phyloP scores from a whole-genome alignment of 129 eudicot genomes.

The Saposhnikovia divaricata region DNA sequence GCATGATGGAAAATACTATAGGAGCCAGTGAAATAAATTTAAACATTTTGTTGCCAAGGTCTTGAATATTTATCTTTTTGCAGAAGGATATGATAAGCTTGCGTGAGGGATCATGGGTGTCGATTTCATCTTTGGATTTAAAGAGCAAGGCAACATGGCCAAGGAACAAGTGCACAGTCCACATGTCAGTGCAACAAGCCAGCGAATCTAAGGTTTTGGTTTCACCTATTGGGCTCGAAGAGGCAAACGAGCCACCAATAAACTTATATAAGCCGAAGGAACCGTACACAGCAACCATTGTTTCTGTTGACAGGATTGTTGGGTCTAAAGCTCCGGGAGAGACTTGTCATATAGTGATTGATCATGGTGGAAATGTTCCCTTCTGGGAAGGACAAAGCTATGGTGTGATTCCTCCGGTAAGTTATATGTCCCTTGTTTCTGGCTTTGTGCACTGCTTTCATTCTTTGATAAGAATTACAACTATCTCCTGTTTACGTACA shows the following conservation, averaged over 20 bases:
- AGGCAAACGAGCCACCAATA: constrained; percentile 75
- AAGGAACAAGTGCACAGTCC: no score
- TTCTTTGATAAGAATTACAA: not conserved
- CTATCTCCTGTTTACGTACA: not conserved
- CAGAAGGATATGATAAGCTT: no score
- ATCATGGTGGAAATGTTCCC: constrained; percentile 89
- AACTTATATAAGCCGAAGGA: constrained; percentile 75
- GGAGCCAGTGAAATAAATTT: no score
- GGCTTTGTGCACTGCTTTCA: not conserved
- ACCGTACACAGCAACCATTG: constrained; percentile 87
- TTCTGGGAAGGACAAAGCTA: constrained; percentile 99
- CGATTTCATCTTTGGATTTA: no score
- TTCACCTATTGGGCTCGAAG: constrained; percentile 72
- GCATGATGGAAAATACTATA: no score
- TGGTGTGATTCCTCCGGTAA: constrained; percentile 92
- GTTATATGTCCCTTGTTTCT: constrained; percentile 11
- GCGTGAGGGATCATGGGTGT: no score
- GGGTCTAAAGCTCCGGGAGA: constrained; percentile 96
- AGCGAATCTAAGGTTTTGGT: constrained; percentile 51
- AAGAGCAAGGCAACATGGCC: no score
- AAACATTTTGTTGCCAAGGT: no score
- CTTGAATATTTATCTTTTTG: no score
- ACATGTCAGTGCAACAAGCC: constrained; percentile 72
- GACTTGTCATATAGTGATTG: constrained; percentile 87
- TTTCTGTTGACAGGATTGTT: constrained; percentile 82